A percentile compares a stretch with the other conserved stretches of the same genome.
Evolutionary conservation across 495 filamentous ascomycete genomes (phyloP).

Genomic region (Staphylotrichum longicolle): DNA sequence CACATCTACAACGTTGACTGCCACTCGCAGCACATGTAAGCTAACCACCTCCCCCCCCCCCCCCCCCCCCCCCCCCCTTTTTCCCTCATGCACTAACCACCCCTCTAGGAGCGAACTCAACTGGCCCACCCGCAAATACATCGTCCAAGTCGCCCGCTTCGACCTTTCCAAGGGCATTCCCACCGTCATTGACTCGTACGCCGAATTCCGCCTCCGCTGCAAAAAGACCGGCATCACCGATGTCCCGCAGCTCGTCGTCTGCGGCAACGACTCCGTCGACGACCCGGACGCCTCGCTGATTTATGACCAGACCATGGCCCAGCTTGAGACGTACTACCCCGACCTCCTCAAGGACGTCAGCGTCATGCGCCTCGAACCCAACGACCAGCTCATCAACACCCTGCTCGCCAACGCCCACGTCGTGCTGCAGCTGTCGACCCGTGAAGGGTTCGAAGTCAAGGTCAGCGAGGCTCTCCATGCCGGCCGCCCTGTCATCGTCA

Average conservation of each 20-base stretch:
- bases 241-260: slow-evolving; percentile 72
- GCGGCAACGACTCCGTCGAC: slow-evolving; percentile 79
- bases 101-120: slow-evolving; percentile 58
- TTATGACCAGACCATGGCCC: slow-evolving; percentile 66
- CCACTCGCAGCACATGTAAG: slow-evolving; percentile 56
- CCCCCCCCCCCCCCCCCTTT: rapidly evolving
- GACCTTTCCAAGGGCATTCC: slow-evolving; percentile 85
- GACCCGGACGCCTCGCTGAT: slow-evolving; percentile 76
- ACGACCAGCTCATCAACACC: slow-evolving; percentile 78
- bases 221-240: slow-evolving; percentile 41
- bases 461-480: slow-evolving; percentile 86
- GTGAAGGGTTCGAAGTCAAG: slow-evolving; percentile 88
- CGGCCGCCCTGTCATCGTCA: slow-evolving; percentile 78
- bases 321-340: slow-evolving; percentile 57
- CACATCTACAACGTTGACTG: slow-evolving; percentile 69
- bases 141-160: slow-evolving; percentile 83
- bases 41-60: no score
- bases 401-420: slow-evolving; percentile 72
- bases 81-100: background rate
- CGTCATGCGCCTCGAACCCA: slow-evolving; percentile 73
- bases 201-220: slow-evolving; percentile 64
- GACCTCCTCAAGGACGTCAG: slow-evolving; percentile 59
- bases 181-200: slow-evolving; percentile 75
- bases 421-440: slow-evolving; percentile 75
- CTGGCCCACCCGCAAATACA: slow-evolving; percentile 72